Percentiles rank a stretch among this genome's conserved stretches.
Conservation (phyloP, 2,329 filamentous ascomycete genomes). For the Epichloe elymi region DNA sequence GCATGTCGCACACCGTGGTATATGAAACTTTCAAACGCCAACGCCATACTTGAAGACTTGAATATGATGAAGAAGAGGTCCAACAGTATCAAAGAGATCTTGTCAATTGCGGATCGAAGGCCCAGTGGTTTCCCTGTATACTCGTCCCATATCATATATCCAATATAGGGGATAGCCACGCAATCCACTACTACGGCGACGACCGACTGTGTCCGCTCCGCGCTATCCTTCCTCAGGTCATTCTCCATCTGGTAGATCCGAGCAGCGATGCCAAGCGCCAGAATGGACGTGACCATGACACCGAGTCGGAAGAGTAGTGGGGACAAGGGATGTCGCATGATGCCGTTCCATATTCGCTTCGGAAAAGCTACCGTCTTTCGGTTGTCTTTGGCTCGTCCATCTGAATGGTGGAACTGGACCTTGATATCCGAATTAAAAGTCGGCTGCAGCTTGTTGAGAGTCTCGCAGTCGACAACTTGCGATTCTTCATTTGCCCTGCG, state of each 20-base stretch:
- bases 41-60: constrained; percentile 79
- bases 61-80: constrained; percentile 97
- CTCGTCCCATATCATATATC: constrained; percentile 93
- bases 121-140: constrained; percentile 90
- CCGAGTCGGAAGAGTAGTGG: constrained; percentile 72
- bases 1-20: constrained; percentile 28
- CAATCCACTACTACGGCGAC: constrained; percentile 85
- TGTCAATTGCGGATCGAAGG: constrained; percentile 68
- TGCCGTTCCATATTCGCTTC: constrained; percentile 50
- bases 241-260: constrained; percentile 55
- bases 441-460: constrained; percentile 33
- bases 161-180: constrained; percentile 76
- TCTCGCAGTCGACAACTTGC: constrained; percentile 32
- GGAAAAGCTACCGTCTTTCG: constrained; percentile 22
- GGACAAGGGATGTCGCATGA: constrained; percentile 73
- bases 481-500: constrained; percentile 33
- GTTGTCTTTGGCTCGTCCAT: constrained; percentile 14
- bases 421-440: constrained; percentile 28
- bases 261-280: constrained; percentile 66
- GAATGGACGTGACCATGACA: constrained; percentile 69
- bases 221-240: constrained; percentile 24
- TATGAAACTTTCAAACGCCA: constrained; percentile 78
- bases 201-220: constrained; percentile 62
- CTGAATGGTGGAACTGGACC: constrained; percentile 16
- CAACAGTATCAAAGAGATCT: constrained; percentile 78